Conservation (phyloP, 2,329 filamentous ascomycete genomes). For the Coniochaeta pulveracea region DNA sequence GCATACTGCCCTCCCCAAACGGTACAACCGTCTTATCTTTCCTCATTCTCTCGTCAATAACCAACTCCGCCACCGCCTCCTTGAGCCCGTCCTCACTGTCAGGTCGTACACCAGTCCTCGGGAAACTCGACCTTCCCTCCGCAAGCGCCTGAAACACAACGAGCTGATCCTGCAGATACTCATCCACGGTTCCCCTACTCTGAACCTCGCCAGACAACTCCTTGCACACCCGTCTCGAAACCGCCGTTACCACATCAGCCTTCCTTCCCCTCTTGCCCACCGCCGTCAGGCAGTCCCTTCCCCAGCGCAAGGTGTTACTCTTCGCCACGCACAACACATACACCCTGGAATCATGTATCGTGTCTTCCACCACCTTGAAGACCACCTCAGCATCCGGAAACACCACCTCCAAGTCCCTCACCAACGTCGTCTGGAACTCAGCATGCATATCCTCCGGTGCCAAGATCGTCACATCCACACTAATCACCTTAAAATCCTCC, state of each 20-base stretch:
- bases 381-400: conserved; percentile 32
- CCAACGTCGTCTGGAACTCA: conserved; percentile 27
- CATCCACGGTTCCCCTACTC: conserved; percentile 36
- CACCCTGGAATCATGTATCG: conserved; percentile 35
- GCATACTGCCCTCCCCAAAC: conserved; percentile 44
- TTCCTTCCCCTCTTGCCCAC: conserved; percentile 26
- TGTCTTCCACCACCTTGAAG: conserved; percentile 38
- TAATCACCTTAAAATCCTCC: conserved; percentile 24
- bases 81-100: conserved; percentile 10
- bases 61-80: conserved; percentile 19
- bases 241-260: conserved; percentile 20
- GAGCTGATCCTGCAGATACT: conserved; percentile 49
- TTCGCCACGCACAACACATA: conserved; percentile 47
- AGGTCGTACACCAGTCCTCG: conserved; percentile 12
- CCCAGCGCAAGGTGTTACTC: conserved; percentile 21
- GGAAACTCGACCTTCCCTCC: conserved; percentile 37
- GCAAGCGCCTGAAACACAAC: conserved; percentile 49
- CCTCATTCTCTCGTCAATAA: conserved; percentile 17
- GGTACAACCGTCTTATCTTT: conserved; percentile 35
- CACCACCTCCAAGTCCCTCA: conserved; percentile 23
- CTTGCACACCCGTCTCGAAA: conserved; percentile 32
- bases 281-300: conserved; percentile 20
- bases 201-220: conserved; percentile 33
- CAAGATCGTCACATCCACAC: conserved; percentile 39
- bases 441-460: conserved; percentile 31